Percentiles rank a stretch among this genome's conserved stretches.
These are phyloP conservation scores for Atalantia buxifolia DNA, from an alignment of 345 rosid species.

Conservation along the genomic window DNA sequence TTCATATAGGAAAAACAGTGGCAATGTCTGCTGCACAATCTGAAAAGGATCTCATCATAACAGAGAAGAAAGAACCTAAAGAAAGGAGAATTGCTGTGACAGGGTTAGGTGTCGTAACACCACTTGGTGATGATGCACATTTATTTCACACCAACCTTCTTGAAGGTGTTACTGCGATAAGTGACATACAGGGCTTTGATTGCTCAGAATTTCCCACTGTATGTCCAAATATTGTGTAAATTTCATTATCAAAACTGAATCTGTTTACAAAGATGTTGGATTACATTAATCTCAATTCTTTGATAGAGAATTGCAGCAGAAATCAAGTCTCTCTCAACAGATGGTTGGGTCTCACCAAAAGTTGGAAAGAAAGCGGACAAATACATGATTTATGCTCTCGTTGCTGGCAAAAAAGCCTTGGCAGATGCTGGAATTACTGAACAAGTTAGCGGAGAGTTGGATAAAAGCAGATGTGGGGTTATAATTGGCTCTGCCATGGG, in stretches of 20 bases:
- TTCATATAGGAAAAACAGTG: not conserved
- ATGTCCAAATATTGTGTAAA: not conserved
- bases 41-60: conserved; percentile 21
- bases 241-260: not conserved
- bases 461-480: conserved; percentile 53
- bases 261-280: too few species aligned
- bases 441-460: conserved; percentile 34
- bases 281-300: too few species aligned
- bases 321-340: conserved; percentile 50
- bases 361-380: conserved; percentile 50
- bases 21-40: conserved; percentile 44
- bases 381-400: conserved; percentile 54
- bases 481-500: conserved; percentile 57
- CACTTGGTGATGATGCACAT: conserved; percentile 50
- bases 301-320: too few species aligned
- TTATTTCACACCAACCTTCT: conserved; percentile 47
- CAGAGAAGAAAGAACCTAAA: not conserved
- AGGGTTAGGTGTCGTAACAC: conserved; percentile 51
- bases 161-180: conserved; percentile 51
- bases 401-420: conserved; percentile 62
- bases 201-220: conserved; percentile 51
- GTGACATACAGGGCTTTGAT: conserved; percentile 50
- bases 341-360: conserved; percentile 53
- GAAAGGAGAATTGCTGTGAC: conserved; percentile 54
- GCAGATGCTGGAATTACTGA: conserved; percentile 51